Conservation (phyloP, 441 rosid genomes). For the Gossypium lobatum region DNA sequence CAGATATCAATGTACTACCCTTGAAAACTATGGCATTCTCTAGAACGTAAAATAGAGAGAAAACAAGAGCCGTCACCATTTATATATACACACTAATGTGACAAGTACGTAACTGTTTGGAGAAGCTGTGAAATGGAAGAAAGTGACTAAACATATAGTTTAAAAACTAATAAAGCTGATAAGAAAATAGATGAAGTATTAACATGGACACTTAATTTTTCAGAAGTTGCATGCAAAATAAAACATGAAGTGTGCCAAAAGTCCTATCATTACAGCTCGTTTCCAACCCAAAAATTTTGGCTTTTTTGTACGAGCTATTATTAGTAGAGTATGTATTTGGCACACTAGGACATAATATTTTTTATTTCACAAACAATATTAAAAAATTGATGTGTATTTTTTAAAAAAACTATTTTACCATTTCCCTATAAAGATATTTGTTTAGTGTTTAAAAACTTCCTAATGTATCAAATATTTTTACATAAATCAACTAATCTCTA, state of each 20-base stretch:
- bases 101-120: background rate
- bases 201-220: background rate
- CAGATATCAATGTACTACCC: background rate
- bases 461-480: too few relatives aligned
- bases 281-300: background rate
- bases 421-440: background rate
- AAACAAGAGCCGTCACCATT: conserved; percentile 1
- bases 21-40: background rate
- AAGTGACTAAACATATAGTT: background rate
- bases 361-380: background rate
- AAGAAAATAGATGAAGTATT: background rate
- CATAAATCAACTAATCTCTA: background rate
- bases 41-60: background rate
- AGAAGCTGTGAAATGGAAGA: conserved; percentile 1
- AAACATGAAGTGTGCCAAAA: background rate
- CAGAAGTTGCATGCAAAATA: background rate
- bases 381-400: background rate
- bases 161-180: background rate
- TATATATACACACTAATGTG: background rate
- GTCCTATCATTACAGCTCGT: background rate
- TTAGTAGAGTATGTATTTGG: background rate
- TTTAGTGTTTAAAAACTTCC: background rate
- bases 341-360: background rate
- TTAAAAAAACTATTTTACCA: background rate
- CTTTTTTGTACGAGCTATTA: background rate